These are phyloP conservation scores for Ceratobasidium sp. DNA, from an alignment of 1,284 basidiomycete genomes.

Conservation along the genomic window DNA sequence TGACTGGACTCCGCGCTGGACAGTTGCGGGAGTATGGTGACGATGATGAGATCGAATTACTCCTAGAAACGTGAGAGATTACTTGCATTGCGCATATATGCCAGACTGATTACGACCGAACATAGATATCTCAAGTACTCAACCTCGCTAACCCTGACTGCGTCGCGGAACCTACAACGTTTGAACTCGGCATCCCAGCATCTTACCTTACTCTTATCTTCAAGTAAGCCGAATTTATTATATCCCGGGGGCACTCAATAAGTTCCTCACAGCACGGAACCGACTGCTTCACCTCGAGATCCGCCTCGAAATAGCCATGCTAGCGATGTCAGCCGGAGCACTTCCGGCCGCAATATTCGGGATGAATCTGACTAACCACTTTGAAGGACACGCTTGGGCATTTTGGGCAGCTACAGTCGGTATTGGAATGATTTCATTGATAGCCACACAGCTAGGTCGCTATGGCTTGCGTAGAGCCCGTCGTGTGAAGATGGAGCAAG, in stretches of 20 bases:
- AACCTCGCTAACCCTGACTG: conserved; percentile 35
- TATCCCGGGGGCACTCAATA: background rate
- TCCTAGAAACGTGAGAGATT: conserved; percentile 39
- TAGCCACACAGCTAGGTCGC: conserved; percentile 37
- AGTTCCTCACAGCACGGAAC: conserved; percentile 28
- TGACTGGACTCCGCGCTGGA: conserved; percentile 27
- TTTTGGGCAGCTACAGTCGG: conserved; percentile 42
- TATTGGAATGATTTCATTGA: conserved; percentile 33
- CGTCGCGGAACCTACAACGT: conserved; percentile 39
- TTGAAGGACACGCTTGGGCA: conserved; percentile 41
- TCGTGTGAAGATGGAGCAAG: conserved; percentile 41
- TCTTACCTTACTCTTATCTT: conserved; percentile 40
- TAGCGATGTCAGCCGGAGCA: conserved; percentile 40
- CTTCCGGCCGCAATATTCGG: conserved; percentile 43
- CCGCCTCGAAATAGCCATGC: conserved; percentile 38
- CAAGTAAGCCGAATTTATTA: conserved; percentile 24
- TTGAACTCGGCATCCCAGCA: conserved; percentile 41
- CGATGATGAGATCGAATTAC: conserved; percentile 40
- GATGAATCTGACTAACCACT: conserved; percentile 44
- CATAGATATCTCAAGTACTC: conserved; percentile 41
- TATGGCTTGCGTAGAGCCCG: conserved; percentile 36
- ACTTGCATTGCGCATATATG: background rate
- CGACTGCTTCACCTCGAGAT: conserved; percentile 42
- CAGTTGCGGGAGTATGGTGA: conserved; percentile 31
- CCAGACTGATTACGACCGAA: background rate